These are phyloP conservation scores for Limnanthes douglasii DNA, from an alignment of 345 rosid genomes.

Conservation along the genomic window DNA sequence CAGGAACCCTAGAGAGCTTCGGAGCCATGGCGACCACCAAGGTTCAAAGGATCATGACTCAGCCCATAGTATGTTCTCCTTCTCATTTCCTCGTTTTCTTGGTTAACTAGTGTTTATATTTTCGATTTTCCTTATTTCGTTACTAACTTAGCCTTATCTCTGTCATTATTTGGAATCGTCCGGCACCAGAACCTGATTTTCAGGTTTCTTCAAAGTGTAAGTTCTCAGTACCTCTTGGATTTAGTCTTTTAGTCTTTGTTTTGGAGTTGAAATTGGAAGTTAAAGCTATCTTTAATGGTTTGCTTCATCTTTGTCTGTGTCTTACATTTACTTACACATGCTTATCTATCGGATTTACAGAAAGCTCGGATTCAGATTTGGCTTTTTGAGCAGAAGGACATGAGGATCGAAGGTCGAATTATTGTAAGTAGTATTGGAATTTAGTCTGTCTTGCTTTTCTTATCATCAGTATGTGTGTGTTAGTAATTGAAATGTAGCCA, in stretches of 20 bases:
- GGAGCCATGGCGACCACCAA: slow-evolving; percentile 74
- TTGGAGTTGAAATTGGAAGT: neutral
- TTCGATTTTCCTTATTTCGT: neutral
- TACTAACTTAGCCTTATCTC: slow-evolving; percentile 3
- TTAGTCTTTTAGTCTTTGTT: neutral
- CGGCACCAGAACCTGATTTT: slow-evolving; percentile 71
- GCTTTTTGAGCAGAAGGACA: slow-evolving; percentile 93
- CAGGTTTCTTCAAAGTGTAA: slow-evolving; percentile 92
- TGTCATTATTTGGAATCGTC: slow-evolving; percentile 5
- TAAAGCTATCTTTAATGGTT: no score
- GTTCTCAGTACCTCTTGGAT: slow-evolving; percentile 5
- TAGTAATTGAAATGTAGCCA: no score
- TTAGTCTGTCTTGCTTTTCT: no score
- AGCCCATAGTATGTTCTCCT: slow-evolving; percentile 55
- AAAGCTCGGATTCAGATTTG: slow-evolving; percentile 97
- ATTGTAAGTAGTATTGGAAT: slow-evolving; percentile 15
- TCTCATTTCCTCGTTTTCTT: neutral
- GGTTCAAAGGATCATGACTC: slow-evolving; percentile 79
- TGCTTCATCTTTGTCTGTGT: neutral
- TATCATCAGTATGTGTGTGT: no score
- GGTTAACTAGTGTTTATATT: neutral
- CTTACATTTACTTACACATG: neutral
- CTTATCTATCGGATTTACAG: slow-evolving; percentile 14
- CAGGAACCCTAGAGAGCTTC: slow-evolving; percentile 4
- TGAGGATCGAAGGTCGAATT: slow-evolving; percentile 70